Evolutionary conservation across 2,329 filamentous ascomycete species (phyloP), one percentile per base, ranked within the genome.

Genomic region (Pezizomycotina sp.): DNA sequence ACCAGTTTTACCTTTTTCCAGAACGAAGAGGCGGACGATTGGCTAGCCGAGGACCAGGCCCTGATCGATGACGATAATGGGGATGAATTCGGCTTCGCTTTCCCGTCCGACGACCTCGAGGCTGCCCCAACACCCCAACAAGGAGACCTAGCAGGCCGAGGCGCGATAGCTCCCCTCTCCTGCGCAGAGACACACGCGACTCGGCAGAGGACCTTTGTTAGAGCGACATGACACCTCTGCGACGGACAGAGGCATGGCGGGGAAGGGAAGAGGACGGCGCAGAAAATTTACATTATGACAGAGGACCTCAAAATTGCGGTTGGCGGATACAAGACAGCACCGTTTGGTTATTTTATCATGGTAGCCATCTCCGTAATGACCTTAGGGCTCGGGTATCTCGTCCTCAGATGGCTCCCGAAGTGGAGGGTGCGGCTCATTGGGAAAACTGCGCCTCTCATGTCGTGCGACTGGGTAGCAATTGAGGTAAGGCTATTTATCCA

Each of bases 281-380:
- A 98, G 57, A 95, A 93, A 60, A 68, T 93, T 15, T 89, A 93
- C 57, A 83, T 98, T 58, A 65, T 74, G 40, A 92, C 81, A 26
- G 89, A 98, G 57, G 89, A 98, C 56, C 63, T 98, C 46, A 93
- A 83, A 1, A 83, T 93, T 50, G 86, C 84, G 18, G 73, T 95
- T 53, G 82, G 86, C 15, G 89, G 89, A 0, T 98, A 95, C 57
- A 72, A 68, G 31, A 93, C 83, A 3, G 86, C 77, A 46, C 56
- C 60, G 3, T 43, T 71, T 9, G 82, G 89, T 1, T 77, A 74
- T 50, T 50, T 65, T 6, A 58, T 92, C 5, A 2, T 44, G 28
- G 29, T 37, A 7, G 41, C 32, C 12, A 14, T 44, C 4, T 95
- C 83, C 50, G 50, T 77, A 10, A 53, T 73, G 4, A 83, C 83